phyloP scores from a whole-genome alignment of 148 eudicot genomes.

The Beta vulgaris region DNA sequence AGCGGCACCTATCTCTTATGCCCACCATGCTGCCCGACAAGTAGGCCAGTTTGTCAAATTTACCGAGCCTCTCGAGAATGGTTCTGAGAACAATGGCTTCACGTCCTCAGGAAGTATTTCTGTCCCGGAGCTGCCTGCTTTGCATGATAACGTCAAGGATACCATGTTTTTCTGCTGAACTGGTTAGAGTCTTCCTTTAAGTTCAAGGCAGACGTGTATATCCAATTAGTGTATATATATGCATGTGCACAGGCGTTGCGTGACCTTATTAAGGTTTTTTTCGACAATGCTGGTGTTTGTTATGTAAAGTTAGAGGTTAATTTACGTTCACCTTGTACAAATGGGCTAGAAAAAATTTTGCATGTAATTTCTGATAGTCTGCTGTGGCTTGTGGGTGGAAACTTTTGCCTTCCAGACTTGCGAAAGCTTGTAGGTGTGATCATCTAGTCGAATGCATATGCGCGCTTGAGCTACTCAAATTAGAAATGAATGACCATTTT shows the following conservation, averaged over 20 bases:
- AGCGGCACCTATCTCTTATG: slow-evolving; percentile 94
- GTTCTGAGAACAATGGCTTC: slow-evolving; percentile 40
- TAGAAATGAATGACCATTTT: no score
- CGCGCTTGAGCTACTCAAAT: not conserved
- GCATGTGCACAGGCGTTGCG: not conserved
- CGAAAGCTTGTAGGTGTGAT: not conserved
- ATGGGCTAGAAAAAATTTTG: not conserved
- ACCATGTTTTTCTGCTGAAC: slow-evolving; percentile 85
- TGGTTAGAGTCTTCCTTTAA: not conserved
- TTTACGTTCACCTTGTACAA: slow-evolving; percentile 19
- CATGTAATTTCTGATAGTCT: no score
- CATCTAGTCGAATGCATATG: no score
- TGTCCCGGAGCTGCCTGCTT: slow-evolving; percentile 56
- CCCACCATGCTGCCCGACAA: slow-evolving; percentile 83
- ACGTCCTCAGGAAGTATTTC: slow-evolving; percentile 38
- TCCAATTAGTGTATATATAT: slow-evolving; percentile 25
- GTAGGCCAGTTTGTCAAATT: slow-evolving; percentile 58
- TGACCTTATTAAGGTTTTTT: not conserved
- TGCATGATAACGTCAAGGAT: slow-evolving; percentile 51
- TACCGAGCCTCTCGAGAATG: slow-evolving; percentile 43
- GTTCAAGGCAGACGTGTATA: slow-evolving; percentile 8
- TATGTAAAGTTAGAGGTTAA: slow-evolving; percentile 10
- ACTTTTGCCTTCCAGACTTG: not conserved
- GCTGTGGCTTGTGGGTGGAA: not conserved
- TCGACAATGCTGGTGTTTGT: not conserved